Conservation (phyloP, 345 rosid species). For the Eucalyptus curtisii region DNA sequence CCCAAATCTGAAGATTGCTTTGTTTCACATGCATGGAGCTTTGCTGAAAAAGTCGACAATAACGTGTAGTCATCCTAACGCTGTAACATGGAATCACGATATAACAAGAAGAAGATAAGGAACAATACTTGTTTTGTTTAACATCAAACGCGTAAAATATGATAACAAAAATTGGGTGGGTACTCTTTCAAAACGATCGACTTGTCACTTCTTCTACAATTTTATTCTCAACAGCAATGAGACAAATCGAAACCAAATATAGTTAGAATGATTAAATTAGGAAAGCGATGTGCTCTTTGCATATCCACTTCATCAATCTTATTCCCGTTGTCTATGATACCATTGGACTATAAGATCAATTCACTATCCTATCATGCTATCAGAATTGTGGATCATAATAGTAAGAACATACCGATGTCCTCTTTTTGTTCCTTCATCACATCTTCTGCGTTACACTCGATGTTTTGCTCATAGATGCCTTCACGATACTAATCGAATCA, state of each 20-base stretch:
- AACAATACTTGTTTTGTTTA: background rate
- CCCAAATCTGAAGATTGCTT: background rate
- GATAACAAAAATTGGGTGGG: background rate
- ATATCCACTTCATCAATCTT: background rate
- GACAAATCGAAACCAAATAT: background rate
- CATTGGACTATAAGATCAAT: background rate
- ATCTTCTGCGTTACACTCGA: background rate
- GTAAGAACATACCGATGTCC: background rate
- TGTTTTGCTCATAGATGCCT: background rate
- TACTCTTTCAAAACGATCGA: background rate
- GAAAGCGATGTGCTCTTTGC: background rate
- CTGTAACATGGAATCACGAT: background rate
- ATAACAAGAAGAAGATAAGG: background rate
- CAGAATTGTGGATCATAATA: fast-evolving
- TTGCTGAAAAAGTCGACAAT: background rate
- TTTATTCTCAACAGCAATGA: fast-evolving
- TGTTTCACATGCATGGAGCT: background rate
- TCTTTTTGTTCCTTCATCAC: background rate
- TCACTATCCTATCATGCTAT: background rate
- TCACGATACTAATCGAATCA: too few species aligned
- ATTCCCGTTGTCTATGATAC: background rate
- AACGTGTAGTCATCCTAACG: background rate
- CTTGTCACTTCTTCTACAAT: background rate
- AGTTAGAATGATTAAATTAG: background rate
- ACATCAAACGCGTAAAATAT: background rate